Conservation (phyloP, 164 flowering plant species). For the Houttuynia cordata region DNA sequence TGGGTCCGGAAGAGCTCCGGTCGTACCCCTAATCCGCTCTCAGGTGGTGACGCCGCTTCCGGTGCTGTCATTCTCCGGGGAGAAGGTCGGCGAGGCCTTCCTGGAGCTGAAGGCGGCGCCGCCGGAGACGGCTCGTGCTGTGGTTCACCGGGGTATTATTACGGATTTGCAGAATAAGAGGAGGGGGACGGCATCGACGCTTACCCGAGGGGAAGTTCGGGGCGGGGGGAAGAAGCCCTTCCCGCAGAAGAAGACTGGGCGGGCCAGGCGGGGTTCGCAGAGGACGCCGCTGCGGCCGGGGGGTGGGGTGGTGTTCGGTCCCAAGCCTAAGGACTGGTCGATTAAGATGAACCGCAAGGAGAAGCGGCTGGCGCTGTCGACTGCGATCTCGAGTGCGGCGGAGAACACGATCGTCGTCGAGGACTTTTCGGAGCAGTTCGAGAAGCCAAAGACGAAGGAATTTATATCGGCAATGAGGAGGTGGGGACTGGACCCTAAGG, state of each 20-base stretch:
- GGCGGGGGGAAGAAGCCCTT: constrained; percentile 95
- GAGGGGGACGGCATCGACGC: constrained; percentile 92
- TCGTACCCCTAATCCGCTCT: constrained; percentile 25
- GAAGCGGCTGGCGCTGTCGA: constrained; percentile 75
- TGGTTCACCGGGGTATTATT: constrained; percentile 81
- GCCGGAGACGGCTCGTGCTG: constrained; percentile 79
- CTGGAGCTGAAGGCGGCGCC: constrained; percentile 75
- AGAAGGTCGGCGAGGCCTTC: constrained; percentile 58
- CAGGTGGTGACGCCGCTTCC: constrained; percentile 52
- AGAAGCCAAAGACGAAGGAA: constrained; percentile 82
- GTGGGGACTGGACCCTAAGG: constrained; percentile 84
- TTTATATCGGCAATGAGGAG: constrained; percentile 72
- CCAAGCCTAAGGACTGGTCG: constrained; percentile 88
- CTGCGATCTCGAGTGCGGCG: constrained; percentile 70
- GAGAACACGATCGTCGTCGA: constrained; percentile 60
- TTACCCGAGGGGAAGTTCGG: constrained; percentile 79
- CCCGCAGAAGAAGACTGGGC: constrained; percentile 87
- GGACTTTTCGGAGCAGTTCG: constrained; percentile 60
- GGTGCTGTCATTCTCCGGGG: constrained; percentile 69
- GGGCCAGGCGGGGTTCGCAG: constrained; percentile 74
- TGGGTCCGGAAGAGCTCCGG: constrained; percentile 1
- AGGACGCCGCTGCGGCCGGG: constrained; percentile 94
- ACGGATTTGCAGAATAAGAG: constrained; percentile 74
- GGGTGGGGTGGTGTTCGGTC: constrained; percentile 90
- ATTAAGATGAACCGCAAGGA: constrained; percentile 87